These are phyloP conservation scores for Taiozyma sp. DNA, from an alignment of 1,139 yeast genomes.

Conservation along the genomic window DNA sequence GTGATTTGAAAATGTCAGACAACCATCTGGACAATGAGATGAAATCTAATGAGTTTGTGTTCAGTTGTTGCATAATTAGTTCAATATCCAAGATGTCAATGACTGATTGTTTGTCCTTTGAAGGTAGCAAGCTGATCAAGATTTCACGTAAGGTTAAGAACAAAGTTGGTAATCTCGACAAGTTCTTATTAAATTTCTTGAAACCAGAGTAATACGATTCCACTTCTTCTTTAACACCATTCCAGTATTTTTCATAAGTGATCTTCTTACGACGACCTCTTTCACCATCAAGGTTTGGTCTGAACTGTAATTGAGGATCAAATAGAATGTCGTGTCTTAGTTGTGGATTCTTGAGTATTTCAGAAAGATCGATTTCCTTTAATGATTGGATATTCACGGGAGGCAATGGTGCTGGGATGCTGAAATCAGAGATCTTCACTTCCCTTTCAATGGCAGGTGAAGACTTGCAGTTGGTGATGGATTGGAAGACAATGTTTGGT, in stretches of 20 bases:
- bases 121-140: conserved; percentile 68
- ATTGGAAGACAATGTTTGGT: conserved; percentile 21
- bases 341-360: conserved; percentile 88
- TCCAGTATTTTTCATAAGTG: conserved; percentile 82
- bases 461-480: not conserved
- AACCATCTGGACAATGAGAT: conserved; percentile 68
- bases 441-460: not conserved
- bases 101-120: conserved; percentile 67
- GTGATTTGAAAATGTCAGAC: conserved; percentile 66
- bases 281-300: conserved; percentile 91
- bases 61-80: conserved; percentile 69
- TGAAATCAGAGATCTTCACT: conserved; percentile 1
- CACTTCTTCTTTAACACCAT: conserved; percentile 40
- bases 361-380: conserved; percentile 83
- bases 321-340: conserved; percentile 88
- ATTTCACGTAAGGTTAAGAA: conserved; percentile 79
- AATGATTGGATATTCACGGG: conserved; percentile 83
- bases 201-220: conserved; percentile 23
- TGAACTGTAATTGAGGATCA: conserved; percentile 88
- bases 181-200: conserved; percentile 30
- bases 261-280: conserved; percentile 76
- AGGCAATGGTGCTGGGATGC: conserved; percentile 39
- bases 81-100: conserved; percentile 77
- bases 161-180: conserved; percentile 58
- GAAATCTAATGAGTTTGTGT: conserved; percentile 66